A percentile compares a stretch with the other conserved stretches of the same genome.
Evolutionary conservation across 257 asterid species (phyloP).

Genomic region (Knoxia roxburghii): DNA sequence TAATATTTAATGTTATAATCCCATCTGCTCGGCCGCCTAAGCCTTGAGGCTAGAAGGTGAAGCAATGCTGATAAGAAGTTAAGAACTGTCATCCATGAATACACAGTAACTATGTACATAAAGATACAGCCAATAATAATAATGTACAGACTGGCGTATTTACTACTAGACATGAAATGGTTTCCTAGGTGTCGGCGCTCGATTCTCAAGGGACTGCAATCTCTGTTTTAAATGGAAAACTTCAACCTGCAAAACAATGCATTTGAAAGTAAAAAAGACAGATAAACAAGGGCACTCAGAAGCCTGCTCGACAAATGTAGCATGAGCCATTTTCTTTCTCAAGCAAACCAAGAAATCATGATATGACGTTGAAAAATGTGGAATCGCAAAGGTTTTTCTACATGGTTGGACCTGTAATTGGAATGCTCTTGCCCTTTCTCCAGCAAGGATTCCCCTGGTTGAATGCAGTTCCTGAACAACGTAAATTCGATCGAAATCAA

Average conservation of each 20-base stretch:
- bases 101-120: slow-evolving; percentile 7
- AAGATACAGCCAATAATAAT: background rate
- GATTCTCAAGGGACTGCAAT: slow-evolving; percentile 74
- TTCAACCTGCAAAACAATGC: slow-evolving; percentile 57
- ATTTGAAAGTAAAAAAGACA: slow-evolving; percentile 4
- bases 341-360: background rate
- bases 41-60: background rate
- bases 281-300: background rate
- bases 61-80: background rate
- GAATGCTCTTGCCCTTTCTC: slow-evolving; percentile 91
- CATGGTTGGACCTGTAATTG: slow-evolving; percentile 76
- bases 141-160: background rate
- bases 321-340: background rate
- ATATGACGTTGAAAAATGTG: background rate
- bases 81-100: background rate
- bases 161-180: slow-evolving; percentile 69
- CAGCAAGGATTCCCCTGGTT: slow-evolving; percentile 86
- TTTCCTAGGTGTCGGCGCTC: slow-evolving; percentile 92
- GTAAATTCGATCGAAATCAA: slow-evolving; percentile 1
- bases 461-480: slow-evolving; percentile 83
- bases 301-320: background rate
- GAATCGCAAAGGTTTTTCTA: background rate
- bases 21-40: background rate
- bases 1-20: background rate
- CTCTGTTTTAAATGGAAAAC: slow-evolving; percentile 93